Conservation (phyloP, 164 flowering plant genomes). For the Aristolochia fimbriata region DNA sequence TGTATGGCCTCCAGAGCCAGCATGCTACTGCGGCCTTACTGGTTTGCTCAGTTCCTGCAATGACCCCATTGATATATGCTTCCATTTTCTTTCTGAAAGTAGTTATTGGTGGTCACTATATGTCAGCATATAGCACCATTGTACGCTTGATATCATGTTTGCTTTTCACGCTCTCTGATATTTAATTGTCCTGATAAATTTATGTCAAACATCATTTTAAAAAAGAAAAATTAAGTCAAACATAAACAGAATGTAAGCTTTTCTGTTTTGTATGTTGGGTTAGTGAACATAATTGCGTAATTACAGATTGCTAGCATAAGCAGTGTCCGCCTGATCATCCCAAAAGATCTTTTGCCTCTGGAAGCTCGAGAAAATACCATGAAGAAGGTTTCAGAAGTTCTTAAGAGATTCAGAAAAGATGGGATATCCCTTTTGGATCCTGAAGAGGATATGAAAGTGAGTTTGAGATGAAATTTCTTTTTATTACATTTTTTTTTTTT, state of each 20-base stretch:
- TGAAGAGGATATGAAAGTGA: slow-evolving; percentile 89
- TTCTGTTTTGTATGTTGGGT: too few relatives aligned
- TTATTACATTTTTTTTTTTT: too few relatives aligned
- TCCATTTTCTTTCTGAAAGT: too few relatives aligned
- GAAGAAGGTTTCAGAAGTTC: slow-evolving; percentile 70
- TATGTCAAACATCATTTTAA: too few relatives aligned
- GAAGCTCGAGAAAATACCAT: slow-evolving; percentile 82
- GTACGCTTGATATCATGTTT: too few relatives aligned
- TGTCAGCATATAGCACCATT: too few relatives aligned
- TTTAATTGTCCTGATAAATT: too few relatives aligned
- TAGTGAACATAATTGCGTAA: not conserved
- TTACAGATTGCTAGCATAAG: slow-evolving; percentile 62
- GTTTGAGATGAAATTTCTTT: not conserved
- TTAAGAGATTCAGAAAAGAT: slow-evolving; percentile 53
- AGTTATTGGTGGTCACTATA: too few relatives aligned
- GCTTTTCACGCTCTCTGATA: too few relatives aligned
- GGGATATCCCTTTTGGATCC: slow-evolving; percentile 80
- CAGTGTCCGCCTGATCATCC: slow-evolving; percentile 43
- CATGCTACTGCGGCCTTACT: not conserved
- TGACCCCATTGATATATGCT: too few relatives aligned
- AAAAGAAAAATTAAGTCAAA: too few relatives aligned
- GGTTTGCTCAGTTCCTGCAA: not conserved
- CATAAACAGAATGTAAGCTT: too few relatives aligned
- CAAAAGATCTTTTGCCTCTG: slow-evolving; percentile 80
- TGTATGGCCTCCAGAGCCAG: not conserved